Evolutionary conservation across 768 basidiomycete species (phyloP), one percentile per base, ranked within the genome.

Genomic region (Panellus pusillus): DNA sequence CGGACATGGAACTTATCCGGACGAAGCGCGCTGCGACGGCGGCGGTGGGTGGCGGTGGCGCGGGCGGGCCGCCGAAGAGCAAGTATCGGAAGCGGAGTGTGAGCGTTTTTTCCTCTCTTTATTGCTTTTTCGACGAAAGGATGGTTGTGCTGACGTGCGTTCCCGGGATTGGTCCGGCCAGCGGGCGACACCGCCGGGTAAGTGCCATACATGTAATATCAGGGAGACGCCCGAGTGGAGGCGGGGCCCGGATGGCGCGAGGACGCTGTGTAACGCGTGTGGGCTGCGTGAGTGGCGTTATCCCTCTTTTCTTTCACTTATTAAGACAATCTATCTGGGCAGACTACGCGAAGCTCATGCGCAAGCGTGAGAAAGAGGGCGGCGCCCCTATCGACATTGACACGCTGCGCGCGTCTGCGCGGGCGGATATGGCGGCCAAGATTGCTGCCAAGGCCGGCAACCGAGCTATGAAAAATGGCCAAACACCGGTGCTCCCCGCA

Each of bases 191-290:
- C 90, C 90, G 15, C 90, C 90, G 5, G 89, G 89, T 9, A 90
- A 91, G 65, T 92, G 90, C 63, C 88, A 91, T 70, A 91, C 90
- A 29, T 92, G 90, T 67, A 89, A 90, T 70, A 91, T 91, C 51
- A 77, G 86, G 54, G 90, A 92, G 66, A 92, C 90, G 4, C 90
- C 90, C n/a, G 90, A 92, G 68, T 92, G 90, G 90, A 71, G 90
- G 48, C 80, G 89, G 20, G 90, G 90, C 14, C 90, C 90, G 3
- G 90, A 91, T 64, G 90, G 90, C 4, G 89, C 90, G 20, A 73
- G 90, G 64, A 92, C 90, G 8, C 66, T 92, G 62, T 92, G 90
- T 65, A 92, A 91, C 66, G 90, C 90, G 39, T 92, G 90, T 70
- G 90, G 90, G 29, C 71, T 92, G 61, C 90, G 90, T 92, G 68